Evolutionary conservation across 768 basidiomycete species (phyloP).

Genomic region (Suillus decipiens): DNA sequence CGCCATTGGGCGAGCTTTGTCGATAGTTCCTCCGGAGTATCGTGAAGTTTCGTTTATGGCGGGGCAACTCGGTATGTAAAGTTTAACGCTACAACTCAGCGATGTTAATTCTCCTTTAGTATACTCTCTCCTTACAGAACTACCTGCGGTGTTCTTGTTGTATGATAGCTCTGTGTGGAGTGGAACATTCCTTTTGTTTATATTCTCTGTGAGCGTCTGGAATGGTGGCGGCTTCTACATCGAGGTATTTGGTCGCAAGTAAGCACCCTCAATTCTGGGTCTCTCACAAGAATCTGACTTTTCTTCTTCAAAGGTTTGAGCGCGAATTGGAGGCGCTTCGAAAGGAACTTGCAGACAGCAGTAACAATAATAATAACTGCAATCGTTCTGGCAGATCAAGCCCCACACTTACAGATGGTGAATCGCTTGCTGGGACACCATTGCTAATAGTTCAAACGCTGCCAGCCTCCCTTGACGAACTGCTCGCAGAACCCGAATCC

Average conservation of each 20-base stretch:
- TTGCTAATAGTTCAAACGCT: slow-evolving; percentile 24
- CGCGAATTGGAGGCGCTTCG: slow-evolving; percentile 87
- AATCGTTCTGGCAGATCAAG: slow-evolving; percentile 56
- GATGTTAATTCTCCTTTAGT: slow-evolving; percentile 42
- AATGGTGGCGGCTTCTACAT: slow-evolving; percentile 97
- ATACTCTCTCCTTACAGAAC: slow-evolving; percentile 83
- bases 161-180: slow-evolving; percentile 83
- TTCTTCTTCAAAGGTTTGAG: slow-evolving; percentile 66
- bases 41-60: slow-evolving; percentile 78
- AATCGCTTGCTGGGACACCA: slow-evolving; percentile 40
- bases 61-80: slow-evolving; percentile 72
- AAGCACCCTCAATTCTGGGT: slow-evolving; percentile 32
- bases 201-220: slow-evolving; percentile 90
- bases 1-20: slow-evolving; percentile 72
- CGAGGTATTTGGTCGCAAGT: slow-evolving; percentile 97
- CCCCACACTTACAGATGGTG: slow-evolving; percentile 48
- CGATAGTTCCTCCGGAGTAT: slow-evolving; percentile 57
- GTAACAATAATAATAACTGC: slow-evolving; percentile 10
- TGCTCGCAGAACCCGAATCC: slow-evolving; percentile 15
- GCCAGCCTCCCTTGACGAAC: slow-evolving; percentile 22
- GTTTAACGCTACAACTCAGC: slow-evolving; percentile 8
- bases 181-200: slow-evolving; percentile 70
- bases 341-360: slow-evolving; percentile 82
- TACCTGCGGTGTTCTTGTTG: slow-evolving; percentile 81
- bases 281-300: slow-evolving; percentile 7